Percentiles rank a stretch among this genome's conserved stretches.
These are phyloP conservation scores for Euphorbia pulcherrima DNA, from an alignment of 345 rosid species.

Conservation along the genomic window DNA sequence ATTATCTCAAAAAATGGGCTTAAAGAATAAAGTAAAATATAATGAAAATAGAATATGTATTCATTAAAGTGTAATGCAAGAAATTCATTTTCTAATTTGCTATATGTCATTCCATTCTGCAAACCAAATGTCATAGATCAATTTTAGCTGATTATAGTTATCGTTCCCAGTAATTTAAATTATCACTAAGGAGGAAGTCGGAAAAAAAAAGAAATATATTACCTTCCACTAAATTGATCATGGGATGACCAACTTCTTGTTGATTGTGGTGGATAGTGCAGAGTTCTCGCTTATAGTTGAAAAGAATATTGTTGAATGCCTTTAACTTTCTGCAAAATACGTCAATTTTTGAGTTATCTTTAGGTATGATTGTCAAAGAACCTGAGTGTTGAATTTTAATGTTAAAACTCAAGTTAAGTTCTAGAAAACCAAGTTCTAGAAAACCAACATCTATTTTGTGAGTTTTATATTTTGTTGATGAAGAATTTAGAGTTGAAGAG, in stretches of 20 bases:
- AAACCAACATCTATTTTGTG: constrained; percentile 10
- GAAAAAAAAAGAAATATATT: not conserved
- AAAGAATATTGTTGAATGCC: constrained; percentile 22
- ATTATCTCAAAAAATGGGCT: too few species aligned
- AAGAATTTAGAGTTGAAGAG: too few species aligned
- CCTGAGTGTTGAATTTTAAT: constrained; percentile 17
- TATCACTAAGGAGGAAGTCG: not conserved
- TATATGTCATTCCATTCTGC: too few species aligned
- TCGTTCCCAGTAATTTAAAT: too few species aligned
- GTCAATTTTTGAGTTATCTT: constrained; percentile 21
- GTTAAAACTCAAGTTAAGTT: constrained; percentile 13
- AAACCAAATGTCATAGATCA: too few species aligned
- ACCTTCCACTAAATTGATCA: constrained; percentile 24
- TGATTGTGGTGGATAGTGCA: not conserved
- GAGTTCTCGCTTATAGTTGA: constrained; percentile 18
- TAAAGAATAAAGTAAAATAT: too few species aligned
- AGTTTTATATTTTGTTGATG: too few species aligned
- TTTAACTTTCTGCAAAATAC: not conserved
- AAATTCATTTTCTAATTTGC: too few species aligned
- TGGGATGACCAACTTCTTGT: constrained; percentile 23
- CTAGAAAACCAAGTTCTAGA: too few species aligned
- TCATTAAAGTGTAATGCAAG: too few species aligned
- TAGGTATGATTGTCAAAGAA: constrained; percentile 3
- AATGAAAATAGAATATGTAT: too few species aligned
- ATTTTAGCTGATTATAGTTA: too few species aligned